Base-by-base conservation (phyloP, 2,329 filamentous ascomycete genomes). In the Didymella lethalis region DNA sequence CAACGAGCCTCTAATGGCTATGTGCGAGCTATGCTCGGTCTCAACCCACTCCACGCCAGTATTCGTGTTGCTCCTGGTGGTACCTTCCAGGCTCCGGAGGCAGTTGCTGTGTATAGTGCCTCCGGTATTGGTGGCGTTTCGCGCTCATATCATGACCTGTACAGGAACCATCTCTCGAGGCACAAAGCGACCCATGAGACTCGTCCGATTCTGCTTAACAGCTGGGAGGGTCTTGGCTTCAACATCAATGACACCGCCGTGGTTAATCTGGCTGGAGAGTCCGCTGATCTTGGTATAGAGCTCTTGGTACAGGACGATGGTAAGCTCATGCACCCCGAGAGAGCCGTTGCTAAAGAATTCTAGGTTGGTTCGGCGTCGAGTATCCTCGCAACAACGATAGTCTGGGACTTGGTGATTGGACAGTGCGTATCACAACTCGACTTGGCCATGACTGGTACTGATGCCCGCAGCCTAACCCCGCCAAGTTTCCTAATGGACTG, bases 351-450 rank as follows among this genome's bases (percentile, higher is more conserved):
- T 48, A 28, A 48, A 8, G 7, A 8, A 28, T 3, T 12, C 2
- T 3, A 48, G 87, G 87, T 3, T 90, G 87, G 87, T 90, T 90
- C 47, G 87, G 87, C 14, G 77, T 80, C n/a, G 78, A 88, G 34
- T 84, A 87, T 59, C 86, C 87, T 0, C 85, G 87, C 0, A 67
- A 83, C 23, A 81, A 83, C 32, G 87, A 89, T 63, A 78, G 79
- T 0, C 79, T 83, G 0, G 87, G 86, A 1, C 79, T 90, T 0
- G 87, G 87, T 5, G 87, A 90, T 75, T 89, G 87, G 87, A 77
- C 80, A 0, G 48, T 51, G 8, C 29, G 48, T 44, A 20, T 8
- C 7, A 3, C 3, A 10, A 7, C 16, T 10, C 2, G 14, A 25
- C 10, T 12, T 20, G 8, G 14, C 7, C 23, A 4, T 26, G 31